phyloP scores from a whole-genome alignment of 2,329 filamentous ascomycete genomes.

The Fusarium sp. region DNA sequence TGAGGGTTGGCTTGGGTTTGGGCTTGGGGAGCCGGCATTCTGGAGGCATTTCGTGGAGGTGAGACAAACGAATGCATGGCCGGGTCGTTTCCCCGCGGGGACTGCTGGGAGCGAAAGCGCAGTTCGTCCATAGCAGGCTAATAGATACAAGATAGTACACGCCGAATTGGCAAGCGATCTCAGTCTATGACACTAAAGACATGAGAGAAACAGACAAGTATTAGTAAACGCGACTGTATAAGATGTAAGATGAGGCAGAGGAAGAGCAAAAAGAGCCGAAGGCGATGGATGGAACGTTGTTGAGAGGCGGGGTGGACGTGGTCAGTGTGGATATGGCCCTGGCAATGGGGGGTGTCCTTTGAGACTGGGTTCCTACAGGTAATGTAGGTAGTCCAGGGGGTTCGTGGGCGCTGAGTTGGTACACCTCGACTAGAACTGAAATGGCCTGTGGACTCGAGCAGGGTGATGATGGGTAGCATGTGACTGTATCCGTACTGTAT shows the following conservation, averaged over 20 bases:
- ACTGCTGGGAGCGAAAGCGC: constrained; percentile 81
- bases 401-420: constrained; percentile 25
- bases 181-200: constrained; percentile 51
- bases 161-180: constrained; percentile 52
- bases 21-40: constrained; percentile 66
- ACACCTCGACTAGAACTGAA: constrained; percentile 28
- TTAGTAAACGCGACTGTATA: constrained; percentile 44
- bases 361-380: constrained; percentile 36
- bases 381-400: constrained; percentile 25
- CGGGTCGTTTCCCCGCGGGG: constrained; percentile 76
- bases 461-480: constrained; percentile 13
- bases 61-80: constrained; percentile 80
- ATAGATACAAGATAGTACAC: constrained; percentile 56
- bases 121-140: constrained; percentile 75
- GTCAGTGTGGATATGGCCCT: constrained; percentile 45
- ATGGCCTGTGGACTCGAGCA: constrained; percentile 22
- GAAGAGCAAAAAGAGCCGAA: constrained; percentile 43
- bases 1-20: constrained; percentile 54
- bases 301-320: constrained; percentile 49
- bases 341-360: constrained; percentile 36
- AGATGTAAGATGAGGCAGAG: constrained; percentile 36
- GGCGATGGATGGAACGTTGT: constrained; percentile 48
- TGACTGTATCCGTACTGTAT: constrained; percentile 19
- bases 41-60: constrained; percentile 75
- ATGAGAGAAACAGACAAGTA: constrained; percentile 50